phyloP scores from a whole-genome alignment of 2,329 filamentous ascomycete genomes.

The Fusarium paranaense region DNA sequence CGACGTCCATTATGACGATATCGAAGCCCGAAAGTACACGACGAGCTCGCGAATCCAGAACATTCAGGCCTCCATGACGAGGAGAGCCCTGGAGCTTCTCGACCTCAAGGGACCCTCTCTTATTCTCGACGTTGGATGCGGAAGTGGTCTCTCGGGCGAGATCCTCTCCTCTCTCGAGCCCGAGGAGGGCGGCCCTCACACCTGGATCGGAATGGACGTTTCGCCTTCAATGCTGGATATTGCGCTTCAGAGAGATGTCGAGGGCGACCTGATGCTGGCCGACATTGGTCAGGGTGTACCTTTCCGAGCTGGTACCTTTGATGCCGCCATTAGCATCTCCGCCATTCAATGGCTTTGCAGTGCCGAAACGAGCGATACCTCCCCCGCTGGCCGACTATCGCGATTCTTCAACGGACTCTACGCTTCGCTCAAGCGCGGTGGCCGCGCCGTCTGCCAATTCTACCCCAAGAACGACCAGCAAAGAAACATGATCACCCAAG shows the following conservation, averaged over 20 bases:
- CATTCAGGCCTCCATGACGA: constrained; percentile 95
- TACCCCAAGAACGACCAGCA: constrained; percentile 97
- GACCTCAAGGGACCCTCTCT: constrained; percentile 82
- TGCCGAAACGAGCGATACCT: constrained; percentile 88
- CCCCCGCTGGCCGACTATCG: constrained; percentile 78
- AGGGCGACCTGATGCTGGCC: constrained; percentile 92
- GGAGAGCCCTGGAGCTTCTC: constrained; percentile 91
- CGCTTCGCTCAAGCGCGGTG: constrained; percentile 83
- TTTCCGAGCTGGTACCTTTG: constrained; percentile 91
- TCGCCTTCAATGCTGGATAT: constrained; percentile 97
- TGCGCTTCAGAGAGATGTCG: constrained; percentile 89
- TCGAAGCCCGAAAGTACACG: constrained; percentile 96
- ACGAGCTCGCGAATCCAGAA: constrained; percentile 95
- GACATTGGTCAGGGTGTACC: constrained; percentile 97
- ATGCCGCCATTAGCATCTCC: constrained; percentile 93
- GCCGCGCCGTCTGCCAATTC: constrained; percentile 94
- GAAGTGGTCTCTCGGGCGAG: constrained; percentile 92
- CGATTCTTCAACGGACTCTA: constrained; percentile 96
- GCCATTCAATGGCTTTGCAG: constrained; percentile 99
- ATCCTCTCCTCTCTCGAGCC: constrained; percentile 81
- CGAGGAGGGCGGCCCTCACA: constrained; percentile 85
- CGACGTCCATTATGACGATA: constrained; percentile 97
- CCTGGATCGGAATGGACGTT: constrained; percentile 98
- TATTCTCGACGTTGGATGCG: constrained; percentile 97
- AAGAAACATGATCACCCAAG: constrained; percentile 89